phyloP scores from a whole-genome alignment of 768 basidiomycete genomes.

The Russula foetens region DNA sequence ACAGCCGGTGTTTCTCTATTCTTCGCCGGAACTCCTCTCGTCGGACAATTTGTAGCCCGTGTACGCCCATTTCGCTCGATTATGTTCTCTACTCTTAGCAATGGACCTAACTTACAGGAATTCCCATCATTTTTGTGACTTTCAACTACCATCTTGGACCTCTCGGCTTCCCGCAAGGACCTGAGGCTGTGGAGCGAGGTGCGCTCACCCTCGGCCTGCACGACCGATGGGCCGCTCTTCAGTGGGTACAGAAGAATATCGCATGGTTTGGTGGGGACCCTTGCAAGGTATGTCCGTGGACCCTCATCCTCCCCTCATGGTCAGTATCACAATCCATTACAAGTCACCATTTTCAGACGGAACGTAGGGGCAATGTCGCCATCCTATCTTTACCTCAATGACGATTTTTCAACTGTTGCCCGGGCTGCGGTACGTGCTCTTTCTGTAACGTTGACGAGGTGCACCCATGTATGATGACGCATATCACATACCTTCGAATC shows the following conservation, averaged over 20 bases:
- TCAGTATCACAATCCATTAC: neutral
- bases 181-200: conserved; percentile 32
- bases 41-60: conserved; percentile 8
- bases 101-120: neutral
- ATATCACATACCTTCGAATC: conserved; percentile 37
- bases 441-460: neutral
- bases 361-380: conserved; percentile 34
- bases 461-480: neutral
- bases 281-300: too few species aligned
- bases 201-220: conserved; percentile 39
- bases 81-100: neutral
- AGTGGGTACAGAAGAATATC: conserved; percentile 28
- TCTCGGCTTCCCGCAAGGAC: conserved; percentile 40
- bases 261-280: conserved; percentile 19
- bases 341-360: conserved; percentile 34
- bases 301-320: too few species aligned
- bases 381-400: conserved; percentile 26
- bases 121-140: conserved; percentile 36
- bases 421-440: conserved; percentile 20
- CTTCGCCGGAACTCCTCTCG: conserved; percentile 3
- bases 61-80: neutral
- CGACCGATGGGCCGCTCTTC: conserved; percentile 32
- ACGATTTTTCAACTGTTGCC: conserved; percentile 22
- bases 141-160: conserved; percentile 45
- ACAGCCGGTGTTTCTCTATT: neutral